Percentiles rank a stretch among this genome's conserved stretches.
Evolutionary conservation across 805 yeast species (phyloP).

Genomic region (Clavispora asparagi): DNA sequence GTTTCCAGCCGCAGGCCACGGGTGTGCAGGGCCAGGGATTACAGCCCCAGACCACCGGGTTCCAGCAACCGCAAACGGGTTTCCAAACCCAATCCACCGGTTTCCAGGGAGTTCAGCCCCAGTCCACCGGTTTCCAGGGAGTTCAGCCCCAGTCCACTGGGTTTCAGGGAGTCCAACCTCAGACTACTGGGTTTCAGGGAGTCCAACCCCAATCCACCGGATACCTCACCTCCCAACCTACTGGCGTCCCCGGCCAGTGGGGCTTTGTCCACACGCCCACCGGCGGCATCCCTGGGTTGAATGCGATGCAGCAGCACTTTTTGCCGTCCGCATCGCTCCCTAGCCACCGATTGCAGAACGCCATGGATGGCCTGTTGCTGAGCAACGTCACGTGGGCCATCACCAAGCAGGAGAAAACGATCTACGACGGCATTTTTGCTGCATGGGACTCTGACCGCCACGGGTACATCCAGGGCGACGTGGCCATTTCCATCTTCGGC

Average conservation of each 20-base stretch:
- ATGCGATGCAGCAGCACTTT: constrained; percentile 61
- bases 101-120: constrained; percentile 18
- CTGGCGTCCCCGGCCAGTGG: constrained; percentile 78
- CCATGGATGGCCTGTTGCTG: constrained; percentile 36
- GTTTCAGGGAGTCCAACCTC: constrained; percentile 33
- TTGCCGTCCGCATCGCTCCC: constrained; percentile 46
- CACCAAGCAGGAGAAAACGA: constrained; percentile 78
- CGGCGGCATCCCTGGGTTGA: constrained; percentile 67
- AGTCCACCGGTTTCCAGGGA: constrained; percentile 22
- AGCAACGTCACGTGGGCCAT: constrained; percentile 76
- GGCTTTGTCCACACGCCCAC: constrained; percentile 68
- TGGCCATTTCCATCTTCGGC: constrained; percentile 81
- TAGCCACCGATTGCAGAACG: constrained; percentile 34
- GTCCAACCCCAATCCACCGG: constrained; percentile 8
- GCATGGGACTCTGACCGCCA: constrained; percentile 72
- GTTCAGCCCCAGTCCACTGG: constrained; percentile 20
- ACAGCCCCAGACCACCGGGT: neutral
- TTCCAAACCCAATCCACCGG: constrained; percentile 6
- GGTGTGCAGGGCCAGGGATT: constrained; percentile 5
- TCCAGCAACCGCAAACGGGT: neutral
- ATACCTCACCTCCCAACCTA: constrained; percentile 43
- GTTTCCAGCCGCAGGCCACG: constrained; percentile 20
- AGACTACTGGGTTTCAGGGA: constrained; percentile 30
- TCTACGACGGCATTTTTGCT: constrained; percentile 80
- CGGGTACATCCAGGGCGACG: constrained; percentile 74